These are phyloP conservation scores for Aspergillus clavatus DNA, from an alignment of 2,329 filamentous ascomycete species.

Conservation along the genomic window DNA sequence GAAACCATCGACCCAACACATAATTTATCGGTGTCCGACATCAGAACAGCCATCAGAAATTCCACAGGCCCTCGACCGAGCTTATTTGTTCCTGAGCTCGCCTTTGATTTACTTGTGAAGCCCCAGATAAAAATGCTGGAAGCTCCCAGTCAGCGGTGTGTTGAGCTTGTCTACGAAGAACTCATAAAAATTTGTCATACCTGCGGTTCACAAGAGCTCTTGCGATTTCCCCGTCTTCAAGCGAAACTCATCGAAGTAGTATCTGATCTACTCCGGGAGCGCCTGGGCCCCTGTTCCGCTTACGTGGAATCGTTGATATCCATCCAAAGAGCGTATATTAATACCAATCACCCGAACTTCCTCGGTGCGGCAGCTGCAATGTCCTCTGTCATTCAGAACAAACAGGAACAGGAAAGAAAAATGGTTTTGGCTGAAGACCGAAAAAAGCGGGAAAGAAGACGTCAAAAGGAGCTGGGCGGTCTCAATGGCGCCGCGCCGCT, in stretches of 20 bases:
- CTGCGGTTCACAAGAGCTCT: constrained; percentile 89
- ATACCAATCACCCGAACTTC: constrained; percentile 99
- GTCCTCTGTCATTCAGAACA: constrained; percentile 91
- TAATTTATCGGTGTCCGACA: constrained; percentile 90
- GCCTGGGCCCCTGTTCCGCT: constrained; percentile 77
- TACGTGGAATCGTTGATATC: constrained; percentile 97
- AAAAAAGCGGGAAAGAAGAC: constrained; percentile 75
- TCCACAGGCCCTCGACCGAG: constrained; percentile 94
- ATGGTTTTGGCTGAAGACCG: constrained; percentile 74
- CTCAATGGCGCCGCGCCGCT: constrained; percentile 63
- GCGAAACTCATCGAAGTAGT: constrained; percentile 98
- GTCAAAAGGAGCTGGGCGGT: constrained; percentile 73
- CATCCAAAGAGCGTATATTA: constrained; percentile 97
- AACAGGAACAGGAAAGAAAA: constrained; percentile 90
- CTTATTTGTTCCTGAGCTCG: constrained; percentile 94
- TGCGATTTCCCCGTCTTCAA: constrained; percentile 85
- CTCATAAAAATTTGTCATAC: constrained; percentile 99
- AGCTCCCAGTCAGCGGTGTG: constrained; percentile 89
- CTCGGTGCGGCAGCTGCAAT: constrained; percentile 93
- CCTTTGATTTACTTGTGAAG: constrained; percentile 95
- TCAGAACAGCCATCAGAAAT: constrained; percentile 94
- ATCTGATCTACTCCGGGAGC: constrained; percentile 87
- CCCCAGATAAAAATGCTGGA: constrained; percentile 97
- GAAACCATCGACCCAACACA: constrained; percentile 95
- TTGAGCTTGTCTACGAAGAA: constrained; percentile 97